Evolutionary conservation across 768 basidiomycete species (phyloP), one percentile per base, ranked within the genome.

Genomic region (Leccinum arenicola): DNA sequence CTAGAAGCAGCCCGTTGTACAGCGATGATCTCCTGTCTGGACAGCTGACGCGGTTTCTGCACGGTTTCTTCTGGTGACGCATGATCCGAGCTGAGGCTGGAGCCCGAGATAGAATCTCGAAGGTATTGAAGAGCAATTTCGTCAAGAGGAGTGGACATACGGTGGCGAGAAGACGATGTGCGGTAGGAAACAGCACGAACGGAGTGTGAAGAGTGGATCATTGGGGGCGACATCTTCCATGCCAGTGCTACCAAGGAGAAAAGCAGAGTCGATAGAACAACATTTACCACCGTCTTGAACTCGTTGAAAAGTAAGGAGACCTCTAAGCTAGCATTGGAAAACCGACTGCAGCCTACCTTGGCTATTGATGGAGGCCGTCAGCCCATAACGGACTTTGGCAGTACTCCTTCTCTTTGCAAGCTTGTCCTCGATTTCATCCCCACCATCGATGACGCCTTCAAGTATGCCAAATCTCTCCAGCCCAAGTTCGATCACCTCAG

Each of bases 191-290:
- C 79, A 1, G 93, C 90, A 45, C 92, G 87, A n/a, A 15, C 95
- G 91, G 14, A 98, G 83, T 57, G 96, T 79, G 73, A 99, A 98
- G 59, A 89, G 75, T 0, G 97, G 97, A 64, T 99, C 97, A 21
- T 90, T 85, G 0, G 87, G 77, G 25, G 80, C 79, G 56, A 98
- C 79, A 67, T 98, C 95, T 6, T 91, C 87, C 14, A 80, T n/a
- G n/a, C n/a, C n/a, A n/a, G n/a, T 53, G 8, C 77, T 82, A 3
- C 91, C 92, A 21, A 91, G 76, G 6, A 93, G 77, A 52, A 85
- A 80, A 23, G 83, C 77, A 1, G 91, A 86, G 70, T 99, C 96
- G 3, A 92, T 77, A 0, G 96, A 98, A 7, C 95, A 89, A 12
- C 96, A 88, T 68, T 93, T 91, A 70, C 76, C n/a, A 6, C 50